Evolutionary conservation across 495 filamentous ascomycete species (phyloP), one percentile per base, ranked within the genome.

Genomic region (Niebla homalea): DNA sequence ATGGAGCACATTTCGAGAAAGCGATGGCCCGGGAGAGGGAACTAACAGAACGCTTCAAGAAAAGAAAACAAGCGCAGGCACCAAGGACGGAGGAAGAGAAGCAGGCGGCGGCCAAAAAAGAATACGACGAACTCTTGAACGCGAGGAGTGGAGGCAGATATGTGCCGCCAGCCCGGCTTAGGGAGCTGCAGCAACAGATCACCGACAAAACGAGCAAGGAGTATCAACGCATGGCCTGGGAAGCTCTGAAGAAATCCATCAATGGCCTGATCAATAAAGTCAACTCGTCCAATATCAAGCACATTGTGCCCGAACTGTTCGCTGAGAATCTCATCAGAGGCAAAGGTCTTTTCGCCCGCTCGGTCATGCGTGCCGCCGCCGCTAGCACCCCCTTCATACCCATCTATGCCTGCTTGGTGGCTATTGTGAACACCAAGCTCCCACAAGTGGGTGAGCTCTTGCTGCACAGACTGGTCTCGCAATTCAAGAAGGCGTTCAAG

Each of bases 181-280:
- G 89, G 47, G 90, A 92, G 12, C 74, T 99, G 50, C 92, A 99
- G 65, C 85, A 90, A 32, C 85, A 93, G 64, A 93, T 99, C 63
- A 97, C 90, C 45, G 92, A 99, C 66, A 94, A 93, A 71, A 79
- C 68, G 40, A 92, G 81, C 65, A 93, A 94, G 66, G 93, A 99
- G 65, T 99, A 94, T 64, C 92, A 99, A 71, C 84, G 93, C 45
- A 92, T 99, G 87, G 89, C 90, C 2, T 97, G 93, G 93, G 93
- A 97, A 64, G 90, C 92, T 10, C 64, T 97, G 61, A 99, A 99
- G 70, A 99, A 99, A 72, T 89, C 85, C 18, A 94, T 99, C 70
- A 96, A 99, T 62, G 92, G 92, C 59, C 69, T 99, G 25, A 90
- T 97, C 70, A 99, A 99, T 72, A 99, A 99, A 65, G 81, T 95